Conservation (phyloP, 805 yeast species). For the Metschnikowia proteae region DNA sequence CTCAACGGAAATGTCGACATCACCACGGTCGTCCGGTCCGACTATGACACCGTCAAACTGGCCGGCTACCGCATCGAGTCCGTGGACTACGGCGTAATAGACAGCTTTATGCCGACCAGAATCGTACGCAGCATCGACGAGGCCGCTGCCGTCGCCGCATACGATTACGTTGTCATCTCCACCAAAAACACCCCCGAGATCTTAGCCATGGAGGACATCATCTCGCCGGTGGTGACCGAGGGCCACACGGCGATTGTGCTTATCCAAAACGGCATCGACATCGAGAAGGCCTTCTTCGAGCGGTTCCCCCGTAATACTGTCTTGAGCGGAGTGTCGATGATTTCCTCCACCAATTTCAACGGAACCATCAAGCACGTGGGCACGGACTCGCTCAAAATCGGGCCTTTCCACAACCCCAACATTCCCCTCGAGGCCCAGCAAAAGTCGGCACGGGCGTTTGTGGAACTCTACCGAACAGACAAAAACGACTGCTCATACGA, state of each 20-base stretch:
- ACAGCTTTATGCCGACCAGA: constrained; percentile 52
- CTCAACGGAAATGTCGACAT: constrained; percentile 43
- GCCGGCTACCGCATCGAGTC: constrained; percentile 61
- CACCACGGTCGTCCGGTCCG: constrained; percentile 63
- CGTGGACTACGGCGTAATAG: constrained; percentile 54
- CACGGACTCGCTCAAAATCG: constrained; percentile 25
- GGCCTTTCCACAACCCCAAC: constrained; percentile 31
- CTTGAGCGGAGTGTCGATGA: constrained; percentile 34
- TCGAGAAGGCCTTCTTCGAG: constrained; percentile 30
- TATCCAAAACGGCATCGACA: constrained; percentile 39
- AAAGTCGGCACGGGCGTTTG: constrained; percentile 41
- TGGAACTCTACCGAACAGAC: constrained; percentile 43
- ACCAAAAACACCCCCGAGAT: constrained; percentile 69
- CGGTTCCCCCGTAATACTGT: constrained; percentile 33
- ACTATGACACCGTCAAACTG: constrained; percentile 48
- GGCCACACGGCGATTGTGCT: constrained; percentile 29
- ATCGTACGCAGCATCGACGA: constrained; percentile 47
- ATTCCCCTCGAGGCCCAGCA: constrained; percentile 28
- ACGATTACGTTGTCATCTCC: constrained; percentile 57
- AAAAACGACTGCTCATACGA: constrained; percentile 39
- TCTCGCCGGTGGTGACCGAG: constrained; percentile 42
- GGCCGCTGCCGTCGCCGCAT: constrained; percentile 28
- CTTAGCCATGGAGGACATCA: constrained; percentile 45
- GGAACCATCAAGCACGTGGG: constrained; percentile 27
- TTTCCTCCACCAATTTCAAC: constrained; percentile 31